These are phyloP conservation scores for Ceratobasidium sp. DNA, from an alignment of 1,284 basidiomycete genomes.

Conservation along the genomic window DNA sequence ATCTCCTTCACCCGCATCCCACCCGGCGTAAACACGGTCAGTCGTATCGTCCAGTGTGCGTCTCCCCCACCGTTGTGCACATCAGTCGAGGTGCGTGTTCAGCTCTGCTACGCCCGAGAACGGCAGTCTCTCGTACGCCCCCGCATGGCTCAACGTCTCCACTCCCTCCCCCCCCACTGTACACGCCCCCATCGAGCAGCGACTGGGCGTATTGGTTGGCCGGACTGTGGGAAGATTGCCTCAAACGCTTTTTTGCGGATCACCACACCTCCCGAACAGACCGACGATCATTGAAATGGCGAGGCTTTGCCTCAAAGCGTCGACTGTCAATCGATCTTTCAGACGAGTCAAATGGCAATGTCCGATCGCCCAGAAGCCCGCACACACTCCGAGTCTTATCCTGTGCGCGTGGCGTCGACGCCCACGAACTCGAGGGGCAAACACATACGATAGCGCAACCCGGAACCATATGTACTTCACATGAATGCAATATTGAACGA, in stretches of 20 bases:
- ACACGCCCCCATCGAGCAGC: background rate
- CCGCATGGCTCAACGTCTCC: background rate
- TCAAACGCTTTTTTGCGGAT: background rate
- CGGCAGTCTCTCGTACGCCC: background rate
- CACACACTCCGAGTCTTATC: background rate
- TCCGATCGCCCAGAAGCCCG: background rate
- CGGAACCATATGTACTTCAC: constrained; percentile 37
- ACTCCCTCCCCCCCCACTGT: no score
- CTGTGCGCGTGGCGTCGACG: background rate
- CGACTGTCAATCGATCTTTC: constrained; percentile 4
- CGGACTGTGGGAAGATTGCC: constrained; percentile 1
- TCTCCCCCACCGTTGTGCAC: background rate
- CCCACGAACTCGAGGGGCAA: background rate
- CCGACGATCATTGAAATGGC: constrained; percentile 4
- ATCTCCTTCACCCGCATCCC: background rate
- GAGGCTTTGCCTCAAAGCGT: background rate
- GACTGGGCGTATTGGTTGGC: background rate
- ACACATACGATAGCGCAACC: background rate
- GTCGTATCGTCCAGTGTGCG: no score
- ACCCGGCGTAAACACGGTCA: background rate
- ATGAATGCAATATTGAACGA: constrained; percentile 34
- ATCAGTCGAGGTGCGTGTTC: constrained; percentile 11
- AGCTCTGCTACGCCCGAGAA: constrained; percentile 6
- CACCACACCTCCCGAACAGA: background rate
- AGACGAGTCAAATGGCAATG: background rate